Conservation (phyloP, 108 stramenopile genomes). For the Skeletonema marinoi region DNA sequence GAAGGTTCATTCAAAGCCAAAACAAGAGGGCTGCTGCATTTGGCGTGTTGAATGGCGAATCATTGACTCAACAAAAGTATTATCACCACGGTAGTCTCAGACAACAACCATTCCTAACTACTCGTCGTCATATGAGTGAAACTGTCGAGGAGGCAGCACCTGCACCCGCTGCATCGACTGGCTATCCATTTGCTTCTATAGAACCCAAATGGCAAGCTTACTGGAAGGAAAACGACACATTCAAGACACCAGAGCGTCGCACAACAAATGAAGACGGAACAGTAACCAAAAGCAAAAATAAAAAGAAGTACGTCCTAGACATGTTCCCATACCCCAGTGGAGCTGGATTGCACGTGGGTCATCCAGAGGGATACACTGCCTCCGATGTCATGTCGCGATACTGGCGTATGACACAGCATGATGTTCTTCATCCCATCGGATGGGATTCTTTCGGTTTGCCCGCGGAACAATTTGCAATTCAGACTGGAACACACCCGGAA, state of each 20-base stretch:
- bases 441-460: slow-evolving; percentile 99
- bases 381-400: slow-evolving; percentile 98
- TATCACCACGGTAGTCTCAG: neutral
- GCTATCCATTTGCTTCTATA: slow-evolving; percentile 76
- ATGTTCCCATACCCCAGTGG: slow-evolving; percentile 99
- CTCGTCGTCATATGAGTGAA: slow-evolving; percentile 11
- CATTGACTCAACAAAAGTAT: neutral
- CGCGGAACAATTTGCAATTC: slow-evolving; percentile 99
- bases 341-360: slow-evolving; percentile 96
- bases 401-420: slow-evolving; percentile 94
- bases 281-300: slow-evolving; percentile 51
- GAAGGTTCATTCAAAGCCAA: neutral
- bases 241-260: slow-evolving; percentile 73
- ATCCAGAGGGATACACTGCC: slow-evolving; percentile 97
- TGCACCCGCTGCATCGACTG: slow-evolving; percentile 1
- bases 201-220: slow-evolving; percentile 91
- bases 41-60: neutral
- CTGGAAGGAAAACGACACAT: slow-evolving; percentile 86
- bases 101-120: neutral
- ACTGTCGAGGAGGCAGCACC: slow-evolving; percentile 7
- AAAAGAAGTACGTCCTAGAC: slow-evolving; percentile 96
- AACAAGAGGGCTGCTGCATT: neutral
- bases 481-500: slow-evolving; percentile 96
- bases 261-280: slow-evolving; percentile 17
- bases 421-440: slow-evolving; percentile 99